These are phyloP conservation scores for Ocimum tenuiflorum DNA, from an alignment of 257 asterid genomes.

Conservation along the genomic window DNA sequence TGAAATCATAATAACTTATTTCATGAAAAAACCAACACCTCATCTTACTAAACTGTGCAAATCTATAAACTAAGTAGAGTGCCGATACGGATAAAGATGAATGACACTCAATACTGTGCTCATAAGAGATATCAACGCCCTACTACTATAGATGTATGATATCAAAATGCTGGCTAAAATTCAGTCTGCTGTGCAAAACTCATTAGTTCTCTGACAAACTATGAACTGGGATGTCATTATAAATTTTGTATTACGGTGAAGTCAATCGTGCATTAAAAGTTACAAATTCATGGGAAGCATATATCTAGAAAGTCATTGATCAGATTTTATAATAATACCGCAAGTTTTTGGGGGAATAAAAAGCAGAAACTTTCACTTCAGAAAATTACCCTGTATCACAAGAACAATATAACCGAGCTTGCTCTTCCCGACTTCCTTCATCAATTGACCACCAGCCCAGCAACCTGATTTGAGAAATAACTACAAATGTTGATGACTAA, in stretches of 20 bases:
- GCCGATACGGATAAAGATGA: neutral
- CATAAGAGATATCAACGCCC: neutral
- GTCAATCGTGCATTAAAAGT: neutral
- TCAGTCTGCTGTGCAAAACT: too few species aligned
- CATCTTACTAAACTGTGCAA: neutral
- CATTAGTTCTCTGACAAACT: neutral
- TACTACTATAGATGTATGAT: neutral
- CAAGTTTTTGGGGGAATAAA: neutral
- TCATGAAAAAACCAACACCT: neutral
- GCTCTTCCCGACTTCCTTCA: constrained; percentile 90
- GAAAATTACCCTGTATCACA: constrained; percentile 60
- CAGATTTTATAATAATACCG: neutral
- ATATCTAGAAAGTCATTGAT: neutral
- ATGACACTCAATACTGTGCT: neutral
- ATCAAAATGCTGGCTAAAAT: neutral
- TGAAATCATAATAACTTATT: neutral
- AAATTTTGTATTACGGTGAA: neutral
- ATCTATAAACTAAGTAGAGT: neutral
- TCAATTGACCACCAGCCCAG: constrained; percentile 99
- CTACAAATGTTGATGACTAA: constrained; percentile 5
- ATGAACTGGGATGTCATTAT: neutral
- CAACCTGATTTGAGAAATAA: constrained; percentile 41
- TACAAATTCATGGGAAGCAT: neutral
- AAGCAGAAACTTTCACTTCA: neutral
- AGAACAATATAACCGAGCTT: constrained; percentile 69